phyloP scores from a whole-genome alignment of 768 basidiomycete genomes.

The Lyophyllum decastes region DNA sequence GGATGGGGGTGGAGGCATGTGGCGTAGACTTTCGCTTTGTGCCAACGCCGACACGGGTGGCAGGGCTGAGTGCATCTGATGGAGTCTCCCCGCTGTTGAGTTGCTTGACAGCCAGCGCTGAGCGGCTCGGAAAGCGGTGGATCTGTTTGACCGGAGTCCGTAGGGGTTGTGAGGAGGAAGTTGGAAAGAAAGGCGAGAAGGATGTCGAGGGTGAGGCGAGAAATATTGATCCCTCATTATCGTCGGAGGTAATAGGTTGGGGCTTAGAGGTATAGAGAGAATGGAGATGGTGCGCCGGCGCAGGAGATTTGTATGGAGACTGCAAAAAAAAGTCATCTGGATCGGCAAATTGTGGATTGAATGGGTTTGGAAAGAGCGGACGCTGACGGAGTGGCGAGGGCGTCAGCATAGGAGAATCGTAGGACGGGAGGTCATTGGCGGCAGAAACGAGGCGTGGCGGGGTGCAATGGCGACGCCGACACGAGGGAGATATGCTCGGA shows the following conservation, averaged over 20 bases:
- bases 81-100: slow-evolving; percentile 29
- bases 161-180: slow-evolving; percentile 50
- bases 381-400: slow-evolving; percentile 61
- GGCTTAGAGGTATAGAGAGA: slow-evolving; percentile 38
- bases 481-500: slow-evolving; percentile 35
- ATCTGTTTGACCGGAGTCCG: slow-evolving; percentile 61
- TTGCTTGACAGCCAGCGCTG: slow-evolving; percentile 40
- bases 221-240: slow-evolving; percentile 61
- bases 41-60: slow-evolving; percentile 43
- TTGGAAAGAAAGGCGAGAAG: slow-evolving; percentile 42
- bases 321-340: slow-evolving; percentile 55
- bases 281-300: slow-evolving; percentile 36
- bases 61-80: slow-evolving; percentile 19
- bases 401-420: slow-evolving; percentile 61
- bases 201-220: slow-evolving; percentile 46
- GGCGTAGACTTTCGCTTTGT: slow-evolving; percentile 68
- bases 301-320: slow-evolving; percentile 51
- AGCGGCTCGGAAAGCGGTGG: slow-evolving; percentile 38
- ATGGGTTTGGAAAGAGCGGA: slow-evolving; percentile 35
- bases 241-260: slow-evolving; percentile 47
- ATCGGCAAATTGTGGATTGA: slow-evolving; percentile 29
- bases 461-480: slow-evolving; percentile 35
- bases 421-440: slow-evolving; percentile 29
- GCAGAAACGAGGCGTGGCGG: slow-evolving; percentile 32
- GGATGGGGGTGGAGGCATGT: slow-evolving; percentile 55